A percentile compares a stretch with the other conserved stretches of the same genome.
phyloP scores from a whole-genome alignment of 768 basidiomycete species.

The Leccinum arenicola region DNA sequence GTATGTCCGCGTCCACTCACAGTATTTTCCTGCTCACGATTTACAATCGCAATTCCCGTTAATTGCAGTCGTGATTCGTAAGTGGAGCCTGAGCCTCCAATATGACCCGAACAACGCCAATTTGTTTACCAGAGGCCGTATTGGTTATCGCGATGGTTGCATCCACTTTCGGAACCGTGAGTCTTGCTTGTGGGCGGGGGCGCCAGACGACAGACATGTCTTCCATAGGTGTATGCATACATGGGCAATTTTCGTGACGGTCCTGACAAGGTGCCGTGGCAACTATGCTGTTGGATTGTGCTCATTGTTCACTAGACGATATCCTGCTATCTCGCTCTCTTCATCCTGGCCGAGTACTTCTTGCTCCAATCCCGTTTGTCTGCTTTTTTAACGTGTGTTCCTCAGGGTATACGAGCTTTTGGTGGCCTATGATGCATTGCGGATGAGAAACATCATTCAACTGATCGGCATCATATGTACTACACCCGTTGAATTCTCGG shows the following conservation, averaged over 20 bases:
- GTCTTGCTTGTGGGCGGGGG: constrained; percentile 17
- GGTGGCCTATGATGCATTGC: constrained; percentile 82
- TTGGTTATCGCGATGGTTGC: constrained; percentile 73
- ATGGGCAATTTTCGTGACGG: constrained; percentile 13
- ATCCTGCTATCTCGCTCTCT: constrained; percentile 82
- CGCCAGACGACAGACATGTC: constrained; percentile 3
- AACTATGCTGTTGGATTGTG: not conserved
- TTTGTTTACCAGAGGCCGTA: constrained; percentile 59
- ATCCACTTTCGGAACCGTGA: constrained; percentile 63
- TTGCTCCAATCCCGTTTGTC: not conserved
- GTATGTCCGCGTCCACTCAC: constrained; percentile 39
- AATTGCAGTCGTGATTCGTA: constrained; percentile 54
- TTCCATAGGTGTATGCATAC: constrained; percentile 45
- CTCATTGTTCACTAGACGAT: constrained; percentile 50
- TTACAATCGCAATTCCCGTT: constrained; percentile 5
- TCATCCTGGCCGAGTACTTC: constrained; percentile 75
- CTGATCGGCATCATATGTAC: constrained; percentile 68
- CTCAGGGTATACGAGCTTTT: constrained; percentile 74
- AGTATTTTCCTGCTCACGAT: constrained; percentile 5
- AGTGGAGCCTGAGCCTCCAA: constrained; percentile 31
- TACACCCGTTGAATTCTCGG: constrained; percentile 15
- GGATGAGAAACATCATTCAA: constrained; percentile 76
- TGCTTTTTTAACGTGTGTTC: constrained; percentile 4
- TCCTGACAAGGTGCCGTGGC: constrained; percentile 51
- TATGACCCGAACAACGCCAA: constrained; percentile 2